These are phyloP conservation scores for Lactarius hatsudake DNA, from an alignment of 768 basidiomycete genomes.

Conservation along the genomic window DNA sequence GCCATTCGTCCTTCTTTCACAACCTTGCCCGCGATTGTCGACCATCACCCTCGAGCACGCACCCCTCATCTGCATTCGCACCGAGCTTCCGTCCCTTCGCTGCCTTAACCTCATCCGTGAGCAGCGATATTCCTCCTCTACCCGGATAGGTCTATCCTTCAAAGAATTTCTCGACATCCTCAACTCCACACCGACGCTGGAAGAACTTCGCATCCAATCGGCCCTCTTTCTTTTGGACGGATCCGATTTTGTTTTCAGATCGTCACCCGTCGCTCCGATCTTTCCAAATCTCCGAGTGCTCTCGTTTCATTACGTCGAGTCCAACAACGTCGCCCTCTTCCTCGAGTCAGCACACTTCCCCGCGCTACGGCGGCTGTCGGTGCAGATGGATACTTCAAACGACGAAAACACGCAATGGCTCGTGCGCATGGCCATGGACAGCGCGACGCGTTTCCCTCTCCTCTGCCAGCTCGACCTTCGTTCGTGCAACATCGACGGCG, in stretches of 20 bases:
- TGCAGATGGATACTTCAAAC: constrained; percentile 30
- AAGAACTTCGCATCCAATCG: constrained; percentile 31
- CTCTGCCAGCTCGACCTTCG: constrained; percentile 34
- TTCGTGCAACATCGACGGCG: constrained; percentile 34
- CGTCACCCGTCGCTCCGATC: constrained; percentile 23
- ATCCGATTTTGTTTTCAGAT: constrained; percentile 30
- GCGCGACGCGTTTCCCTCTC: constrained; percentile 27
- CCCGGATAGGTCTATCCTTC: constrained; percentile 31
- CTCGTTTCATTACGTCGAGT: constrained; percentile 31
- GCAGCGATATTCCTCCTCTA: constrained; percentile 30
- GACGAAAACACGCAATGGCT: constrained; percentile 36
- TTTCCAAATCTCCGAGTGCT: constrained; percentile 30
- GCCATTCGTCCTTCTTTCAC: constrained; percentile 30
- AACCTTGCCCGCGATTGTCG: constrained; percentile 31
- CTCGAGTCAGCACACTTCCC: constrained; percentile 33
- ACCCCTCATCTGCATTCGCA: constrained; percentile 31
- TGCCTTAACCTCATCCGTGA: constrained; percentile 32
- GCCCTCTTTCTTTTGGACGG: constrained; percentile 31
- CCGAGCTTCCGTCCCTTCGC: constrained; percentile 30
- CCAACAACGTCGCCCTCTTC: constrained; percentile 33
- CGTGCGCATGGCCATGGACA: constrained; percentile 28
- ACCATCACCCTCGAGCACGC: constrained; percentile 33
- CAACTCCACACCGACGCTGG: constrained; percentile 26
- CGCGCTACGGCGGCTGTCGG: constrained; percentile 29
- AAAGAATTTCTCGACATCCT: constrained; percentile 30